These are phyloP conservation scores for Trichoderma endophyticum DNA, from an alignment of 2,329 filamentous ascomycete species.

Conservation along the genomic window DNA sequence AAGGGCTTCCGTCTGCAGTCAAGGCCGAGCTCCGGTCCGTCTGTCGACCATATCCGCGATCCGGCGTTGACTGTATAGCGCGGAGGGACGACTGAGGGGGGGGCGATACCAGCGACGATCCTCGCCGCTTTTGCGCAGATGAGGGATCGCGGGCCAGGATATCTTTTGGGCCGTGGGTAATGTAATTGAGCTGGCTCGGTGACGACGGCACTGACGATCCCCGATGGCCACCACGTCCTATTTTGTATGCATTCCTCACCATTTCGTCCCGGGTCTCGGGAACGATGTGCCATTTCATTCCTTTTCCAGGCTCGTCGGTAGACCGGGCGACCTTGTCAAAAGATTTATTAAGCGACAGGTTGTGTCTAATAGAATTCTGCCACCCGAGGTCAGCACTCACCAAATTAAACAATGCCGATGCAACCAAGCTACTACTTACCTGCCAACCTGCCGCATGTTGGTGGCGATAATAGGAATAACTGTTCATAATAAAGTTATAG, in stretches of 20 bases:
- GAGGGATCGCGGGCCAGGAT: constrained; percentile 50
- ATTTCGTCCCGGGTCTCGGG: constrained; percentile 84
- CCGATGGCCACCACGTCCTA: constrained; percentile 61
- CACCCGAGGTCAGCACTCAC: neutral
- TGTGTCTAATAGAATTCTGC: constrained; percentile 93
- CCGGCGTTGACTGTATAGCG: constrained; percentile 56
- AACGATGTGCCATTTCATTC: constrained; percentile 98
- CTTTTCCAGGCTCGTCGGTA: constrained; percentile 94
- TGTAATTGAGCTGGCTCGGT: constrained; percentile 57
- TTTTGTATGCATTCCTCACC: constrained; percentile 65
- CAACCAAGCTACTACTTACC: constrained; percentile 47
- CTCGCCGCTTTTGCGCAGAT: constrained; percentile 56
- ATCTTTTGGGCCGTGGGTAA: constrained; percentile 56
- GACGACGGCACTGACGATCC: constrained; percentile 71
- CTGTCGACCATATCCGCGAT: constrained; percentile 45
- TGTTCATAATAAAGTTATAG: constrained; percentile 86
- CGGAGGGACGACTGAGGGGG: constrained; percentile 49
- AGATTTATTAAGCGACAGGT: constrained; percentile 88
- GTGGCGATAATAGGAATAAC: constrained; percentile 90
- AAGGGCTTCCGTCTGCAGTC: constrained; percentile 58
- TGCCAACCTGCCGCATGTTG: constrained; percentile 82
- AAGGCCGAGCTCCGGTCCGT: constrained; percentile 36
- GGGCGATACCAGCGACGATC: constrained; percentile 54
- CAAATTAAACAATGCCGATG: neutral
- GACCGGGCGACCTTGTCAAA: constrained; percentile 91